Percentiles rank a stretch among this genome's conserved stretches.
Evolutionary conservation across 208 protist genomes (phyloP).

Genomic region (Tritrichomonas foetus): DNA sequence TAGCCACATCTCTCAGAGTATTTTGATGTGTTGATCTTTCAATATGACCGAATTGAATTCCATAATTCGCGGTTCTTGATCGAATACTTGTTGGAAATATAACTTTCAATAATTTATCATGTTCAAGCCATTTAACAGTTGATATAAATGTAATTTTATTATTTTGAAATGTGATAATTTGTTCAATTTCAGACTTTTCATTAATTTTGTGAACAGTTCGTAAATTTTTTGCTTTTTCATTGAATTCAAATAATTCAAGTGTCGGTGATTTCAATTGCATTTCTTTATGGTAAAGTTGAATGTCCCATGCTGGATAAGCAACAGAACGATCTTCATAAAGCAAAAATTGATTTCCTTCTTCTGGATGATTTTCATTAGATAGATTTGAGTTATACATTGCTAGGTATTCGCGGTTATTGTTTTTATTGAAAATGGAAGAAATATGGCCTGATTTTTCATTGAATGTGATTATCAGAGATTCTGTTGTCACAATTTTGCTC

Average conservation of each 20-base stretch:
- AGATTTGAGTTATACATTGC: no score
- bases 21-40: neutral
- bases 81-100: neutral
- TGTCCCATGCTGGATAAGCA: neutral
- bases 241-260: neutral
- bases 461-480: no score
- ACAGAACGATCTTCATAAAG: neutral
- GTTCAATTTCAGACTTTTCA: neutral
- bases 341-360: neutral
- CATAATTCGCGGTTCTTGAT: neutral
- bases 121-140: neutral
- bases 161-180: neutral
- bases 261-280: neutral
- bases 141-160: neutral
- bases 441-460: no score
- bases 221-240: neutral
- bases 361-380: no score
- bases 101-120: constrained; percentile 1
- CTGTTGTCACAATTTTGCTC: no score
- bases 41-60: neutral
- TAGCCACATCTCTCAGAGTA: neutral
- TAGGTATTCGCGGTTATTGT: neutral
- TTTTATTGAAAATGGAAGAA: no score
- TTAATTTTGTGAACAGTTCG: neutral
- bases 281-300: constrained; percentile 16